Percentiles rank a stretch among this genome's conserved stretches.
These are phyloP conservation scores for Dinochytrium kinnereticum DNA, from an alignment of 371 early-diverging fungal genomes.

Conservation along the genomic window DNA sequence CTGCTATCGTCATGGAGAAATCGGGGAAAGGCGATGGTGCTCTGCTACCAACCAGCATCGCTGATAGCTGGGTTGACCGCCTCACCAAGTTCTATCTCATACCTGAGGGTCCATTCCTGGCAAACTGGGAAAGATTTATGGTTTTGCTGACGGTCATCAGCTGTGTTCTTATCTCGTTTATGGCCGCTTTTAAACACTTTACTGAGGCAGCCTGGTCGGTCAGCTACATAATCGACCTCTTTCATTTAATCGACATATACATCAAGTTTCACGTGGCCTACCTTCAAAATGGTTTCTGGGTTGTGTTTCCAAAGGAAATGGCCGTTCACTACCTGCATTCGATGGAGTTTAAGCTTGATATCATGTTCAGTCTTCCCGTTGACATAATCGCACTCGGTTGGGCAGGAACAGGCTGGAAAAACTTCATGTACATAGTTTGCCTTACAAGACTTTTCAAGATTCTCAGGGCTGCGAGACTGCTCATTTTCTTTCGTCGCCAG, in stretches of 20 bases:
- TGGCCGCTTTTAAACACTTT: constrained; percentile 52
- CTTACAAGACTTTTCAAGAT: constrained; percentile 48
- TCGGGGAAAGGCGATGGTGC: constrained; percentile 36
- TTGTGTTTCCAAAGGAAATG: constrained; percentile 60
- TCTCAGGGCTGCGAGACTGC: constrained; percentile 39
- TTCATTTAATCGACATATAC: constrained; percentile 53
- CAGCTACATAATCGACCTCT: constrained; percentile 47
- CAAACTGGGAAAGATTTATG: constrained; percentile 47
- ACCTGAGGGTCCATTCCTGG: constrained; percentile 49
- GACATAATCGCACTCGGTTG: constrained; percentile 52
- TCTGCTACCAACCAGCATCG: constrained; percentile 17
- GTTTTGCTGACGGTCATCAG: constrained; percentile 49
- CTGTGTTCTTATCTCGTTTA: constrained; percentile 48
- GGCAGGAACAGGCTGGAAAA: constrained; percentile 19
- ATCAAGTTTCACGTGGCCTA: constrained; percentile 54
- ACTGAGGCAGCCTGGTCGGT: constrained; percentile 33
- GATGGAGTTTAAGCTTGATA: constrained; percentile 48
- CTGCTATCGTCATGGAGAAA: too few species aligned
- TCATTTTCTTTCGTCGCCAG: constrained; percentile 48
- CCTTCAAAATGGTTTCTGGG: constrained; percentile 57
- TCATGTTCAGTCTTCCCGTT: constrained; percentile 48
- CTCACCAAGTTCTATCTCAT: constrained; percentile 53
- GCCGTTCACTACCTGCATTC: constrained; percentile 46
- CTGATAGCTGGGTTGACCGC: constrained; percentile 39
- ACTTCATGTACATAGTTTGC: constrained; percentile 33